Evolutionary conservation across 257 asterid genomes (phyloP).

Genomic region (Paulownia fortunei): DNA sequence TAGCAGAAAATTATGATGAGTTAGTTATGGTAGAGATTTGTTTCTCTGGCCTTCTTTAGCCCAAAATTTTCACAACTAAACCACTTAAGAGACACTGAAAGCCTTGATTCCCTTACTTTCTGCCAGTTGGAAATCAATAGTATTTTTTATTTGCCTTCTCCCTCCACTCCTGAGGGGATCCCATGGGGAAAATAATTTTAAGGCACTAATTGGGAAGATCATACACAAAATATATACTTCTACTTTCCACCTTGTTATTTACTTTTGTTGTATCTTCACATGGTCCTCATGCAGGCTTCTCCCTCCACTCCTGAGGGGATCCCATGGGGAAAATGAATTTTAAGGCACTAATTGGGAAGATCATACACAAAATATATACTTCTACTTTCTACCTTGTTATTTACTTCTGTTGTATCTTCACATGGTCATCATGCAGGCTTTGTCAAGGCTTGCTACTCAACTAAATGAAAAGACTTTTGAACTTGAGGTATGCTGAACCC

Average conservation of each 20-base stretch:
- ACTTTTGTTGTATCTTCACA: slow-evolving; percentile 8
- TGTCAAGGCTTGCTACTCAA: slow-evolving; percentile 76
- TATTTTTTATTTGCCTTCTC: not conserved
- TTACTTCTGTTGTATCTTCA: slow-evolving; percentile 14
- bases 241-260: slow-evolving; percentile 4
- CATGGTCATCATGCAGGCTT: slow-evolving; percentile 47
- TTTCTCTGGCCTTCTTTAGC: too few species aligned
- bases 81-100: too few species aligned
- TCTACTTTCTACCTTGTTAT: slow-evolving; percentile 5
- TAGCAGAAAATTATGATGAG: too few species aligned
- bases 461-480: slow-evolving; percentile 80
- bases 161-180: not conserved
- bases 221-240: not conserved
- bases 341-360: not conserved
- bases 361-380: not conserved
- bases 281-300: slow-evolving; percentile 48
- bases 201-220: not conserved
- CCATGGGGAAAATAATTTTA: not conserved
- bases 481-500: slow-evolving; percentile 67
- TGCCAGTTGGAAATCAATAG: not conserved
- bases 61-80: too few species aligned
- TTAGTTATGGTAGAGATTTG: too few species aligned
- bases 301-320: not conserved
- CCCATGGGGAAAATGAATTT: not conserved
- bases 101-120: too few species aligned